A percentile compares a stretch with the other conserved stretches of the same genome.
Evolutionary conservation across 2,329 filamentous ascomycete genomes (phyloP).

Genomic region (Botrytis deweyae): DNA sequence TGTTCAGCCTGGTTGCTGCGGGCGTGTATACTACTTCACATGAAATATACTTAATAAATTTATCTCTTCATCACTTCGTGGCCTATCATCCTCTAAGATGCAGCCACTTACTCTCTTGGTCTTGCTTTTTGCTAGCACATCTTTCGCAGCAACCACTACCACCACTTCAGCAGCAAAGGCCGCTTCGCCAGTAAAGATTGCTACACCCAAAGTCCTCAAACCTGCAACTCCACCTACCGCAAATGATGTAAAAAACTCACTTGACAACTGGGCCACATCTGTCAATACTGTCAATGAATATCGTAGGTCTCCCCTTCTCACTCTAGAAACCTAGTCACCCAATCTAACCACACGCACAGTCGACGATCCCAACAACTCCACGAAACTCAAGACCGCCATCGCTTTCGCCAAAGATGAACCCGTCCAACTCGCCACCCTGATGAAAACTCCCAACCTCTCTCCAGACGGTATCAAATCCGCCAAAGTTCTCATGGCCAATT

Average conservation of each 20-base stretch:
- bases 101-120: conserved; percentile 4
- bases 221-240: conserved; percentile 26
- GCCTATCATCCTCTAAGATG: background rate
- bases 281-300: conserved; percentile 29
- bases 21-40: background rate
- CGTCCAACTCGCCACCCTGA: conserved; percentile 26
- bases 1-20: conserved; percentile 18
- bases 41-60: conserved; percentile 7
- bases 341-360: conserved; percentile 9
- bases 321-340: background rate
- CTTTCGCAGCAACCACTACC: background rate
- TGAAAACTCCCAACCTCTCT: conserved; percentile 25
- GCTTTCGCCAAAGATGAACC: conserved; percentile 29
- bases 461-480: conserved; percentile 23
- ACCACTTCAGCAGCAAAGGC: background rate
- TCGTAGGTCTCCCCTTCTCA: conserved; percentile 18
- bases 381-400: conserved; percentile 25
- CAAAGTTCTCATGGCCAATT: conserved; percentile 30
- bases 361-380: conserved; percentile 19
- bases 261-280: conserved; percentile 26
- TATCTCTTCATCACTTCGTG: background rate
- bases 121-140: conserved; percentile 14
- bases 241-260: conserved; percentile 26
- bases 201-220: conserved; percentile 17
- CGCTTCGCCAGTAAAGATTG: background rate